A percentile compares a stretch with the other conserved stretches of the same genome.
Conservation (phyloP, 306 rosid genomes). For the Prunus mongolica region DNA sequence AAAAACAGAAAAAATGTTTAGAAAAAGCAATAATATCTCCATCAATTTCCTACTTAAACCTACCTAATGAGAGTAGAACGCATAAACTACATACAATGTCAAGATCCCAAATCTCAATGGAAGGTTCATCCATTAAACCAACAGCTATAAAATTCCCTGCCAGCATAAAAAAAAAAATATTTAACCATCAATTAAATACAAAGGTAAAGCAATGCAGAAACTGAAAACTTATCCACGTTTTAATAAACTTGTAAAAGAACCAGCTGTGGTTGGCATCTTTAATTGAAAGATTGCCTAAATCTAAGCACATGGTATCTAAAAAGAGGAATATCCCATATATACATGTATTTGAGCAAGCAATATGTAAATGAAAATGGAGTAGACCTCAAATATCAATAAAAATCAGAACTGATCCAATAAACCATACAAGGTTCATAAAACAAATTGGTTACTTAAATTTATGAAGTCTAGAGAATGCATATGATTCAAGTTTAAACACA, state of each 20-base stretch:
- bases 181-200: neutral
- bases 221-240: neutral
- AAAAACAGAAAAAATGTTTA: conserved; percentile 10
- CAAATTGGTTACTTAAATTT: neutral
- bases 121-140: conserved; percentile 78
- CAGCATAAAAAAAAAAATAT: conserved; percentile 3
- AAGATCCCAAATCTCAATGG: conserved; percentile 95
- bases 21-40: conserved; percentile 4
- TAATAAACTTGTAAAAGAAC: neutral
- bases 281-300: neutral
- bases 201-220: conserved; percentile 11
- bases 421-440: neutral
- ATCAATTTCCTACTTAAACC: neutral
- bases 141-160: conserved; percentile 85
- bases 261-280: neutral
- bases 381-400: neutral
- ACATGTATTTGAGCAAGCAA: neutral
- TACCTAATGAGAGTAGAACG: conserved; percentile 1
- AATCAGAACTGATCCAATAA: neutral
- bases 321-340: neutral
- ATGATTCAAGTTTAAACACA: too few species aligned
- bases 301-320: neutral
- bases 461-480: neutral
- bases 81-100: conserved; percentile 61
- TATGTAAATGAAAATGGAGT: neutral